Evolutionary conservation across 306 rosid genomes (phyloP), one percentile per base, ranked within the genome.

Genomic region (Prunus davidiana): DNA sequence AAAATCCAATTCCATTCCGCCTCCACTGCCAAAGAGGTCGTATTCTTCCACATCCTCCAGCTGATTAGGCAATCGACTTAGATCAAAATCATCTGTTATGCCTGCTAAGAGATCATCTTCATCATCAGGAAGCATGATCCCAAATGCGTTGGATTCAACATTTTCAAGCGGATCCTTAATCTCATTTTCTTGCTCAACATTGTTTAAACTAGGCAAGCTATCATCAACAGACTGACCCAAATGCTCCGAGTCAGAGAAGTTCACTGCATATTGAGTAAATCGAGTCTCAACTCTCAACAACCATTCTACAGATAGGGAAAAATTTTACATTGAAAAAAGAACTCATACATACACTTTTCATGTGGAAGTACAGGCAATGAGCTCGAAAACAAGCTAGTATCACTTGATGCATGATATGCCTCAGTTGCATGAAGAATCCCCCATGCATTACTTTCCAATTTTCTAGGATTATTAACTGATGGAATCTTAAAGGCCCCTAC

Each of bases 101-200:
- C 97, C 98, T 77, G 93, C 95, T 69, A 93, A 84, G 72, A 93
- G 97, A 55, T 91, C 98, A 54, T 91, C 91, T 83, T 90, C 97
- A 72, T 91, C 97, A 47, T 86, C 96, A 32, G 97, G 98, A 81
- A 93, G 98, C 74, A 87, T 71, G 83, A 75, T 82, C 69, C 92
- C 86, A 60, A 93, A 72, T 73, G 85, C 83, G 57, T 54, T 82
- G 32, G 77, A 73, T 78, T 88, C 98, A 67, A 79, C 64, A 65
- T 84, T 84, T 71, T 80, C 91, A 22, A 87, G 85, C 66, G 85
- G 91, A 81, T 89, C 89, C 27, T 75, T 80, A 64, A 60, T 76
- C 71, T 82, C 89, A 34, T 73, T 81, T 57, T 82, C 88, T 77
- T 71, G 81, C 61, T 75, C 83, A 70, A 65, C 76, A 73, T 87